These are phyloP conservation scores for Uncinocarpus reesii DNA, from an alignment of 2,329 filamentous ascomycete species.

Conservation along the genomic window DNA sequence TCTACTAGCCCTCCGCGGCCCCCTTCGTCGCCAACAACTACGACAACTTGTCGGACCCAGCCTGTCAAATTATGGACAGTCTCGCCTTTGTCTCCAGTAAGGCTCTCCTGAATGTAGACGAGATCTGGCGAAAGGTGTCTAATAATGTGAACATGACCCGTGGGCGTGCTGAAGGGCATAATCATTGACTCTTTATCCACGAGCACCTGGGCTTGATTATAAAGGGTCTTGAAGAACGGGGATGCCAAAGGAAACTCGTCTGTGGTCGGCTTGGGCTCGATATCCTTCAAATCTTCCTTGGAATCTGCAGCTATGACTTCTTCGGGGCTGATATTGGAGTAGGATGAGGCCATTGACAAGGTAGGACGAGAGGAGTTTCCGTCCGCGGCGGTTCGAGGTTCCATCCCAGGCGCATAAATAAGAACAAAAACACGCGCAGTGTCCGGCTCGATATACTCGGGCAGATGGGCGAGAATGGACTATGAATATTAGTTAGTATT, in stretches of 20 bases:
- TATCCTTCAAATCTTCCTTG: slow-evolving; percentile 45
- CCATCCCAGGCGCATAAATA: slow-evolving; percentile 75
- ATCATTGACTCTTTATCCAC: slow-evolving; percentile 81
- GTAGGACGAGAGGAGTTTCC: slow-evolving; percentile 43
- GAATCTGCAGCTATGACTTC: slow-evolving; percentile 43
- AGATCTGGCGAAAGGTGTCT: slow-evolving; percentile 75
- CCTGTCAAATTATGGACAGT: slow-evolving; percentile 56
- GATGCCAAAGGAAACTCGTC: slow-evolving; percentile 40
- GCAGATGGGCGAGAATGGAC: slow-evolving; percentile 83
- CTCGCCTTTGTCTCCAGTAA: slow-evolving; percentile 64
- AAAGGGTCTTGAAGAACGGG: slow-evolving; percentile 64
- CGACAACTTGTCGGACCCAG: slow-evolving; percentile 53
- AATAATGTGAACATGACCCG: slow-evolving; percentile 75
- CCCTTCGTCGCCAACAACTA: slow-evolving; percentile 48
- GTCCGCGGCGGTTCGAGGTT: slow-evolving; percentile 42
- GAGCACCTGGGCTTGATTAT: slow-evolving; percentile 65
- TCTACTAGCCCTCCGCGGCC: slow-evolving; percentile 68
- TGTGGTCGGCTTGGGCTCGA: slow-evolving; percentile 37
- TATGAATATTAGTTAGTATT: slow-evolving; percentile 27
- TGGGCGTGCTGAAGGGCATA: slow-evolving; percentile 74
- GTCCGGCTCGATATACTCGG: slow-evolving; percentile 61
- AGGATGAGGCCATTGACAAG: slow-evolving; percentile 65
- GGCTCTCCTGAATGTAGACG: slow-evolving; percentile 77
- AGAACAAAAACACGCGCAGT: slow-evolving; percentile 72
- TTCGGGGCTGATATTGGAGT: slow-evolving; percentile 70